Evolutionary conservation across 192 early-diverging fungal genomes (phyloP).

Genomic region (Coemansia sp.): DNA sequence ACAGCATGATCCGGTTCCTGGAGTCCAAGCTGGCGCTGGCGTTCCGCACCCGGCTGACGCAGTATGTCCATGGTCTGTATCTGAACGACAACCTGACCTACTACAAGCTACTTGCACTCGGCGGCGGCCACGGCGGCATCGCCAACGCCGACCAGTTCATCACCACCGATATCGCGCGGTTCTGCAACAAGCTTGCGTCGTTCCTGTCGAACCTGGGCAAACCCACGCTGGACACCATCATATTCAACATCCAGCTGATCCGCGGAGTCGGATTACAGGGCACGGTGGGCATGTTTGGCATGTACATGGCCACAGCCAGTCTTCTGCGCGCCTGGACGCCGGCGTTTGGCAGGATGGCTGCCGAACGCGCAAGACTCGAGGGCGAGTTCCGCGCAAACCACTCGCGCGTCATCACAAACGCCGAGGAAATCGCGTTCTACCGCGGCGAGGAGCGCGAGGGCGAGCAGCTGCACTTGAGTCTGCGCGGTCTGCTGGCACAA

Average conservation of each 20-base stretch:
- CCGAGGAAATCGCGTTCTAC: conserved; percentile 95
- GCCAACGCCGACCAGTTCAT: conserved; percentile 87
- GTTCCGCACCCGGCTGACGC: conserved; percentile 85
- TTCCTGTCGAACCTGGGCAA: conserved; percentile 95
- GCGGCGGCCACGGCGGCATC: conserved; percentile 65
- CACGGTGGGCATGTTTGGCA: conserved; percentile 74
- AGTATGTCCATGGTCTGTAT: conserved; percentile 86
- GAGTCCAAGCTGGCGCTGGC: conserved; percentile 67
- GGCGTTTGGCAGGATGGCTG: conserved; percentile 93
- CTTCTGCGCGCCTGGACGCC: conserved; percentile 87
- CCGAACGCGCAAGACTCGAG: conserved; percentile 83
- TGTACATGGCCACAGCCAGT: conserved; percentile 76
- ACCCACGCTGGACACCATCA: conserved; percentile 89
- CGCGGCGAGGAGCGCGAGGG: conserved; percentile 80
- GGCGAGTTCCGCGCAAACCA: conserved; percentile 96
- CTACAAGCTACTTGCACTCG: conserved; percentile 89
- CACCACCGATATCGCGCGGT: conserved; percentile 89
- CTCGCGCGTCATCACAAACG: conserved; percentile 91
- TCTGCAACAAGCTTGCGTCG: conserved; percentile 80
- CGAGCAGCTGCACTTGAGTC: conserved; percentile 73
- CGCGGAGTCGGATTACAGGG: conserved; percentile 83
- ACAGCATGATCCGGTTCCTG: conserved; percentile 81
- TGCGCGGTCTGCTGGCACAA: conserved; percentile 75
- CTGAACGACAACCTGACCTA: conserved; percentile 86
- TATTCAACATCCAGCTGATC: conserved; percentile 89